Evolutionary conservation across 805 yeast species (phyloP).

Genomic region (Danielia reshetovae): DNA sequence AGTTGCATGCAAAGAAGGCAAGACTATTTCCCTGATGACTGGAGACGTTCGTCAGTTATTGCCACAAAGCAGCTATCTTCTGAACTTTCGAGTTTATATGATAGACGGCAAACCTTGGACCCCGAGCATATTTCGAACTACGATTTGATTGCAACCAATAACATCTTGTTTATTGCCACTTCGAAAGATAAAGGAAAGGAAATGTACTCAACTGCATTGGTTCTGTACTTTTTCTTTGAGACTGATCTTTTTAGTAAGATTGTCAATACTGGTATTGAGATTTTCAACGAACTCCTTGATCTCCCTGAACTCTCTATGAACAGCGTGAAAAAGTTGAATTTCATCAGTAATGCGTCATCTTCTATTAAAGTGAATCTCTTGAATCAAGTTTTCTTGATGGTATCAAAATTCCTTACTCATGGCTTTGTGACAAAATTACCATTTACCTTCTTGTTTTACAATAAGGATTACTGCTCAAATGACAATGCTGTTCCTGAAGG

Average conservation of each 20-base stretch:
- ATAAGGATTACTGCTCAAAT: conserved; percentile 10
- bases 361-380: conserved; percentile 6
- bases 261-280: conserved; percentile 1
- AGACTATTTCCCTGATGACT: conserved; percentile 30
- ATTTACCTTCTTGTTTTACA: conserved; percentile 5
- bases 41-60: conserved; percentile 39
- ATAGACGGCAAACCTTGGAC: conserved; percentile 9
- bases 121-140: conserved; percentile 21
- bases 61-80: conserved; percentile 33
- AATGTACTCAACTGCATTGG: conserved; percentile 35
- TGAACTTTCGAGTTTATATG: conserved; percentile 24
- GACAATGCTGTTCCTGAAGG: conserved; percentile 8
- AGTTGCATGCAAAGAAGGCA: conserved; percentile 48
- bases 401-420: conserved; percentile 2
- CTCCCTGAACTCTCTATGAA: not conserved
- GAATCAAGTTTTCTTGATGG: conserved; percentile 1
- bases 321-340: conserved; percentile 1
- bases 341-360: conserved; percentile 4
- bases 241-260: conserved; percentile 5
- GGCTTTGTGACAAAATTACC: conserved; percentile 7
- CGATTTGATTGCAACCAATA: conserved; percentile 32
- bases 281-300: conserved; percentile 5
- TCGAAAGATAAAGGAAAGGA: conserved; percentile 21
- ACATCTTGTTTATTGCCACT: conserved; percentile 24
- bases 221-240: conserved; percentile 46